Evolutionary conservation across 2,329 filamentous ascomycete species (phyloP), one percentile per base, ranked within the genome.

Genomic region (Chaetothyriales sp.): DNA sequence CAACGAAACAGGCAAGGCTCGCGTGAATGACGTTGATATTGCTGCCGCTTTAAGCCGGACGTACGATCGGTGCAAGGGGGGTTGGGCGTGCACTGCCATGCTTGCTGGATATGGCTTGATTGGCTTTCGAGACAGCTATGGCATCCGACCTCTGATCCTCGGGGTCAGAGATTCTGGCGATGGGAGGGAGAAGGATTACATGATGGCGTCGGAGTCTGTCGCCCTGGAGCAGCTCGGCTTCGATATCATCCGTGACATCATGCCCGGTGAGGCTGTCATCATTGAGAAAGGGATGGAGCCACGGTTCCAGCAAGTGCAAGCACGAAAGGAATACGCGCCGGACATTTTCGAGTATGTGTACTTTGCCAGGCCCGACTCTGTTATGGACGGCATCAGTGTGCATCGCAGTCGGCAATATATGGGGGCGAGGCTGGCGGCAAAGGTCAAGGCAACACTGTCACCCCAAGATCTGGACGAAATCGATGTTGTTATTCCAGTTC

Each of bases 341-440:
- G 89, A 95, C 65, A 85, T 88, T 55, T 92, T 94, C 62, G 86
- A 94, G 68, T 88, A 82, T 58, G 84, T 94, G 53, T 95, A 95
- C 70, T 89, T 94, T 61, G 83, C 86, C 13, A 76, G 89, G 1
- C 86, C 86, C 0, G 89, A 94, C 66, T 83, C 80, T 0, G 75
- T 82, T 60, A 90, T 94, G 52, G 89, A 95, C 63, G 88, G 87
- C 18, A 94, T 95, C 58, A 88, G 85, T 51, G 85, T 95, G 22
- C 82, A 94, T 64, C 80, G 82, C 59, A 88, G 84, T 60, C 80
- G 89, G 49, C 83, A 90, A 64, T 85, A 86, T 61, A 95, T 95
- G 89, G 89, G 89, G 46, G 75, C 79, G 63, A 84, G 84, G 64
- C 76, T 95, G 44, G 89, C 87, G 13, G 77, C 85, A 56, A 85